Evolutionary conservation across 1,139 yeast genomes (phyloP).

Genomic region (Geotrichum candidum): DNA sequence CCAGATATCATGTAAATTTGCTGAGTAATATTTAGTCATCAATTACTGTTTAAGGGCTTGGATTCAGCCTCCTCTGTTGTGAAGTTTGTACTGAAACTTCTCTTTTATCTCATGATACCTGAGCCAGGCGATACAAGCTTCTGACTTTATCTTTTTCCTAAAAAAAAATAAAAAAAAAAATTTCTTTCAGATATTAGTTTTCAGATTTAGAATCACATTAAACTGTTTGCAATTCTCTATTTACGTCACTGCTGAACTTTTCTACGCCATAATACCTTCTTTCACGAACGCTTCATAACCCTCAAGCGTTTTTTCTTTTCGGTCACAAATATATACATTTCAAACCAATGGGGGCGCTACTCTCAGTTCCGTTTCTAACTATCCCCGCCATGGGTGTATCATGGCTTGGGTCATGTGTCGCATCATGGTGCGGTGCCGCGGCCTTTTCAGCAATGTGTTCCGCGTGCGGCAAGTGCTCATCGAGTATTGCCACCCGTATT

Average conservation of each 20-base stretch:
- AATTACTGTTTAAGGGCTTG: not conserved
- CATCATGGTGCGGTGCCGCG: slow-evolving; percentile 84
- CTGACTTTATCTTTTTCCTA: not conserved
- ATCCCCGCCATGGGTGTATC: slow-evolving; percentile 40
- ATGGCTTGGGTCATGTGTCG: slow-evolving; percentile 59
- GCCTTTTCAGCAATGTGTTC: slow-evolving; percentile 64
- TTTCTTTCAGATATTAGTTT: not conserved
- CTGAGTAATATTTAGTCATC: not conserved
- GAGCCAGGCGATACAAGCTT: not conserved
- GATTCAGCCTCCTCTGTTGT: not conserved
- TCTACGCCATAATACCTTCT: not conserved
- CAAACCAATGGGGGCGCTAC: slow-evolving; percentile 69
- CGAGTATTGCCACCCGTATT: slow-evolving; percentile 72
- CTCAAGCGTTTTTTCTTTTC: not conserved
- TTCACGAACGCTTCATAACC: not conserved
- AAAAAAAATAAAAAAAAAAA: not conserved
- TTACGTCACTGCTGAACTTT: not conserved
- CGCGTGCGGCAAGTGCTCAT: slow-evolving; percentile 50
- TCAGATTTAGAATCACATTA: not conserved
- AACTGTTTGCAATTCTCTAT: too few species aligned
- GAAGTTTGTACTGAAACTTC: not conserved
- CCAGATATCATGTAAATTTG: not conserved
- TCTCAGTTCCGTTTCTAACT: slow-evolving; percentile 60
- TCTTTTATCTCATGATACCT: not conserved
- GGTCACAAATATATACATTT: not conserved